These are phyloP conservation scores for Aspergillus sp. DNA, from an alignment of 2,329 filamentous ascomycete genomes.

Conservation along the genomic window DNA sequence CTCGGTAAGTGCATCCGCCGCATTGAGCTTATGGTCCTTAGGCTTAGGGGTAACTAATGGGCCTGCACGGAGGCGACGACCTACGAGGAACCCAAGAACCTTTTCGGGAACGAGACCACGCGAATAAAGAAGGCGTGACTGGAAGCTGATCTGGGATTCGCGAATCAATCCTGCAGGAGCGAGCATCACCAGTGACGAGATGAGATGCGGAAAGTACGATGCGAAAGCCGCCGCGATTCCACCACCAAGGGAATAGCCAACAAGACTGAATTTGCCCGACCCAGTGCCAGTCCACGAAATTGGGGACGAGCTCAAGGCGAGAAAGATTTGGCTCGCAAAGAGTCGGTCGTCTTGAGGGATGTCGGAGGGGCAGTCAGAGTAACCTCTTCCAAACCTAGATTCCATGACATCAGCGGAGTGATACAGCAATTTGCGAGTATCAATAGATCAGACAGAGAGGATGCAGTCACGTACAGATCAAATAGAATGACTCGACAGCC, in stretches of 20 bases:
- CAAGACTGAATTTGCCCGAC: conserved; percentile 58
- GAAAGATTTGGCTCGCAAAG: conserved; percentile 67
- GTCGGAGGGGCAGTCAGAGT: conserved; percentile 63
- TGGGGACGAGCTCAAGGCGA: conserved; percentile 65
- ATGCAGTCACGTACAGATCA: conserved; percentile 43
- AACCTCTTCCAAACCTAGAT: conserved; percentile 60
- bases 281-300: conserved; percentile 58
- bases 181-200: conserved; percentile 68
- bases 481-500: conserved; percentile 78
- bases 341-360: conserved; percentile 69
- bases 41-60: conserved; percentile 29
- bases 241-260: conserved; percentile 79
- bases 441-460: background rate
- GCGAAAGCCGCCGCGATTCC: conserved; percentile 68
- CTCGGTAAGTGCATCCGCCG: conserved; percentile 37
- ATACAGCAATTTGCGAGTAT: background rate
- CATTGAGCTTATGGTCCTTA: conserved; percentile 29
- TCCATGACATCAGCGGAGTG: conserved; percentile 2
- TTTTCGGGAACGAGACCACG: conserved; percentile 56
- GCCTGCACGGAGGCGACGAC: conserved; percentile 44
- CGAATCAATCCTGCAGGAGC: conserved; percentile 75
- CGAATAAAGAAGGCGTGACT: conserved; percentile 60
- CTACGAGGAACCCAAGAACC: conserved; percentile 50
- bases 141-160: conserved; percentile 55
- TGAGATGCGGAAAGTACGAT: conserved; percentile 61